Conservation (phyloP, 2,329 filamentous ascomycete genomes). For the Graphilbum fragrans region DNA sequence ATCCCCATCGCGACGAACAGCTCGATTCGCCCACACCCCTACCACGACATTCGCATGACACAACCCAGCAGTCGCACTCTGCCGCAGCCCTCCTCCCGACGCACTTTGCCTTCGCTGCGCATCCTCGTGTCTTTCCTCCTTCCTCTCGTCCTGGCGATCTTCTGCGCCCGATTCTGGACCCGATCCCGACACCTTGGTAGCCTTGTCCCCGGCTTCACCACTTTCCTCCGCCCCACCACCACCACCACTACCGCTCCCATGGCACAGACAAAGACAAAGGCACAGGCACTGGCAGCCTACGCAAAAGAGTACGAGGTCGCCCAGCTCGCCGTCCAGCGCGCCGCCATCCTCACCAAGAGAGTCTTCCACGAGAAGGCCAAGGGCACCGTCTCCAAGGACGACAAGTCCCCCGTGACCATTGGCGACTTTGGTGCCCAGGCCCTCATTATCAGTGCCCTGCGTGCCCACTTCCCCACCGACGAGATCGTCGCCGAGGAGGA, state of each 20-base stretch:
- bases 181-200: background rate
- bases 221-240: background rate
- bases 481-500: constrained; percentile 95
- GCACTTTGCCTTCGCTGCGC: too few species aligned
- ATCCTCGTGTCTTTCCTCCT: background rate
- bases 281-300: constrained; percentile 38
- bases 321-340: constrained; percentile 80
- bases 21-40: too few species aligned
- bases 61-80: too few species aligned
- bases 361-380: constrained; percentile 74
- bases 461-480: constrained; percentile 79
- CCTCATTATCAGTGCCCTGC: constrained; percentile 83
- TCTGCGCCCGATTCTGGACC: background rate
- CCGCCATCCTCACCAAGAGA: constrained; percentile 38
- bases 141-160: background rate
- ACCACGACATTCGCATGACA: too few species aligned
- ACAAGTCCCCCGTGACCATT: constrained; percentile 93
- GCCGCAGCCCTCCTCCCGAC: too few species aligned
- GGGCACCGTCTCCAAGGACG: constrained; percentile 86
- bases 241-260: constrained; percentile 16
- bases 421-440: constrained; percentile 97
- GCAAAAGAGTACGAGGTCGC: constrained; percentile 70
- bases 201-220: constrained; percentile 6
- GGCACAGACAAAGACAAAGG: constrained; percentile 32
- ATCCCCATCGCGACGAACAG: too few species aligned